Percentiles rank a stretch among this genome's conserved stretches.
Evolutionary conservation across 2,329 filamentous ascomycete species (phyloP).

Genomic region (Colletotrichum karsti): DNA sequence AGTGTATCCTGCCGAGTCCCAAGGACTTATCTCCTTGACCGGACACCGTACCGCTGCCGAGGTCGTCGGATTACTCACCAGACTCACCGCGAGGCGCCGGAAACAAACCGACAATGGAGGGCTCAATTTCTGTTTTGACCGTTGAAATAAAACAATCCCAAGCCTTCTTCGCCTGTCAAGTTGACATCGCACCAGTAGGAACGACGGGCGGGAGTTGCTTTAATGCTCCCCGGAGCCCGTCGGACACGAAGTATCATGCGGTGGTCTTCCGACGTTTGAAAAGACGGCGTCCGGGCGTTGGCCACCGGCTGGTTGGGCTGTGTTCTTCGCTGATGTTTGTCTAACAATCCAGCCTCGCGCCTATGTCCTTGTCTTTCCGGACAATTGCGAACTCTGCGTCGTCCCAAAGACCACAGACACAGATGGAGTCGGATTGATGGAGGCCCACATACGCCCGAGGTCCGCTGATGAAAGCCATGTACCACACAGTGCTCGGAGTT

Average conservation of each 20-base stretch:
- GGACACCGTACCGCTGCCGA: background rate
- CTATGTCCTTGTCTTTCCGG: constrained; percentile 2
- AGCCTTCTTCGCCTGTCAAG: background rate
- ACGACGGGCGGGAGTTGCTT: background rate
- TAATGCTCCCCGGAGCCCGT: background rate
- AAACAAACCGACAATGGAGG: background rate
- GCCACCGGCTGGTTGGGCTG: background rate
- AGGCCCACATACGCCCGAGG: background rate
- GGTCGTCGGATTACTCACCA: background rate
- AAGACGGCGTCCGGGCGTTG: background rate
- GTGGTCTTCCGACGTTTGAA: background rate
- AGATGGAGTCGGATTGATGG: background rate
- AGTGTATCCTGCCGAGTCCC: background rate
- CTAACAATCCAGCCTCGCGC: background rate
- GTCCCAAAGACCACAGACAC: constrained; percentile 7
- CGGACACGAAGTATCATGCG: background rate
- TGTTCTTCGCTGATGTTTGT: background rate
- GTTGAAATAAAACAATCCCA: background rate
- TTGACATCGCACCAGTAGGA: background rate
- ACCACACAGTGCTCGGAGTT: constrained; percentile 20
- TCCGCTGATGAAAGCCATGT: constrained; percentile 9
- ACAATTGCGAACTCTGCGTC: constrained; percentile 22
- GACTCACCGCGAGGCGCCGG: background rate
- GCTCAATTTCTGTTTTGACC: background rate
- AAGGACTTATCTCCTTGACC: background rate